Percentiles rank a stretch among this genome's conserved stretches.
phyloP scores from a whole-genome alignment of 306 rosid genomes.

The Vigna nakashimae region DNA sequence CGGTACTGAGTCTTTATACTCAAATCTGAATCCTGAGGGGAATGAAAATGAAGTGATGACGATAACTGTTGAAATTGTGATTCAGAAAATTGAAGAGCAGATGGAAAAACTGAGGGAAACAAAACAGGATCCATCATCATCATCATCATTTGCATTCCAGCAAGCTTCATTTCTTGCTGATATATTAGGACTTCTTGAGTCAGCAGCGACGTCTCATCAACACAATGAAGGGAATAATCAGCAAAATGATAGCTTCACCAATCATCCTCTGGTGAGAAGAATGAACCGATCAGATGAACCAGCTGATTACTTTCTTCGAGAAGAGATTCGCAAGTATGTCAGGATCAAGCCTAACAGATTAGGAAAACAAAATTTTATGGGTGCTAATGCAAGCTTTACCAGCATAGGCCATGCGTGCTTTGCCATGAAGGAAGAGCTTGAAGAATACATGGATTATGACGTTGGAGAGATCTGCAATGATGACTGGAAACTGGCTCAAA shows the following conservation, averaged over 20 bases:
- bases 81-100: slow-evolving; percentile 58
- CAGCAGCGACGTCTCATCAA: slow-evolving; percentile 43
- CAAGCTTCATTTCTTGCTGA: slow-evolving; percentile 66
- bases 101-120: slow-evolving; percentile 49
- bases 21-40: slow-evolving; percentile 40
- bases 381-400: slow-evolving; percentile 80
- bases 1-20: slow-evolving; percentile 51
- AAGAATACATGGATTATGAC: slow-evolving; percentile 83
- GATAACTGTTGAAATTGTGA: slow-evolving; percentile 46
- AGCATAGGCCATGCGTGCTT: slow-evolving; percentile 85
- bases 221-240: slow-evolving; percentile 23
- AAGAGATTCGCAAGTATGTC: slow-evolving; percentile 78
- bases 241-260: background rate
- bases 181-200: slow-evolving; percentile 66
- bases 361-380: slow-evolving; percentile 82
- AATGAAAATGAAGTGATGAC: slow-evolving; percentile 36
- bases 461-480: slow-evolving; percentile 80
- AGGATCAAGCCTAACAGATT: slow-evolving; percentile 73
- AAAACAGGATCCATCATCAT: slow-evolving; percentile 39
- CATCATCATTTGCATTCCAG: slow-evolving; percentile 34
- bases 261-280: slow-evolving; percentile 55
- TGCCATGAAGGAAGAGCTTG: slow-evolving; percentile 67
- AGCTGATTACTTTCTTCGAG: slow-evolving; percentile 64
- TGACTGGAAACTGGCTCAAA: slow-evolving; percentile 83
- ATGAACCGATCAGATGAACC: slow-evolving; percentile 57